These are phyloP conservation scores for Cordyceps militaris DNA, from an alignment of 2,329 filamentous ascomycete genomes.

Conservation along the genomic window DNA sequence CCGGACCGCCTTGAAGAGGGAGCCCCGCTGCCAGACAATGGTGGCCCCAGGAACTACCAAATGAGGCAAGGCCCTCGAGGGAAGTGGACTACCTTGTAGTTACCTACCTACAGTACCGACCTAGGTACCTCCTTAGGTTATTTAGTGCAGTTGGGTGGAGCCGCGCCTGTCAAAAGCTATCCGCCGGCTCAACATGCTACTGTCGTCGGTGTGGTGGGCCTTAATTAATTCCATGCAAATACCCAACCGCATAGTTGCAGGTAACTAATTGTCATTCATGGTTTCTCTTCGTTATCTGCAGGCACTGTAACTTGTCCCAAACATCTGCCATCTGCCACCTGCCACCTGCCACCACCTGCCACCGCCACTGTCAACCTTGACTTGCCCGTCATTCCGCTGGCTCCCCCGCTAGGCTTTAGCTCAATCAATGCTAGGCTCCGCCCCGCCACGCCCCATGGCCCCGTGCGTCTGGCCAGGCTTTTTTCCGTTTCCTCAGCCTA, in stretches of 20 bases:
- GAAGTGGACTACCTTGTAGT: too few species aligned
- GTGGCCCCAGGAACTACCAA: not conserved
- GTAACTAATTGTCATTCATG: not conserved
- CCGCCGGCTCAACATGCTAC: too few species aligned
- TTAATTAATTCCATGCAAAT: not conserved
- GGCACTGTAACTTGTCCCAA: not conserved
- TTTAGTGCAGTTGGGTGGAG: not conserved
- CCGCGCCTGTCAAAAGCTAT: too few species aligned
- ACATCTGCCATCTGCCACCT: not conserved
- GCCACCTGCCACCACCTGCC: not conserved
- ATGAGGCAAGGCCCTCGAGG: not conserved
- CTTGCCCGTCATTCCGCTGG: not conserved
- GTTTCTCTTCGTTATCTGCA: not conserved
- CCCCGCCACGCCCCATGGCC: not conserved
- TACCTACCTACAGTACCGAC: not conserved
- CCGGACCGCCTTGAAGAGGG: not conserved
- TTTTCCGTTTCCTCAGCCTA: not conserved
- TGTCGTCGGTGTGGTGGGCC: not conserved
- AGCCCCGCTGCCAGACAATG: not conserved
- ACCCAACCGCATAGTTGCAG: not conserved
- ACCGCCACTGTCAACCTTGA: not conserved
- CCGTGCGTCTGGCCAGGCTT: not conserved
- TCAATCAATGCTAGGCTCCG: not conserved
- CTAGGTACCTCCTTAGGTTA: not conserved
- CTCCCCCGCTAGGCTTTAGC: not conserved